Evolutionary conservation across 2,329 filamentous ascomycete genomes (phyloP), one percentile per base, ranked within the genome.

Genomic region (Paramyrothecium sp.): DNA sequence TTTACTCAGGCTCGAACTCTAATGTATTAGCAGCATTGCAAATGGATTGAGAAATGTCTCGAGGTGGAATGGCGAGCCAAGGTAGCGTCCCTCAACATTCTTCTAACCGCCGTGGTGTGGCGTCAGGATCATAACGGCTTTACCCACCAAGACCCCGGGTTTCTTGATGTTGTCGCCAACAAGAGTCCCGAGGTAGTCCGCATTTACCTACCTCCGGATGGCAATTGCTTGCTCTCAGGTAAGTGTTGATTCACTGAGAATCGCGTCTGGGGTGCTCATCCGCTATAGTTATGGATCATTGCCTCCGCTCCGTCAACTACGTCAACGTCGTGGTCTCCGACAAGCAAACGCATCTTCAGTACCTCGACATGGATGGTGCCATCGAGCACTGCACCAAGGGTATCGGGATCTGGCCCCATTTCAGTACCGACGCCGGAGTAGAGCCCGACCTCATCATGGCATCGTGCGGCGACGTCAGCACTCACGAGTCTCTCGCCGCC

Each of bases 41-140:
- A 93, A 72, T 92, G 89, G 89, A 82, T 92, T 53, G 89, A 93
- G 71, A 93, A 92, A 75, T 90, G 86, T 62, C 77, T 87, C 19
- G 89, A 92, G 67, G 87, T 92, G 20, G 85, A 89, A 66, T 93
- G 90, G 90, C 85, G 90, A 54, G 83, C 80, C 64, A 88, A 88
- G 71, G 77, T 92, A 12, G 82, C 89, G 8, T 92, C 89, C 0
- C 83, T 93, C 64, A 93, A 93, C 75, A 92, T 92, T 63, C 81
- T 93, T 16, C 80, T 92, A 55, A 92, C 90, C 1, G 86, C 88
- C 2, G 90, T 90, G 7, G 89, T 92, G 57, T 92, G 89, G 90
- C 79, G 90, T 65, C 90, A 92, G 76, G 90, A 92, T 63, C 90
- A 92, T 78, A 93, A 92, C 66, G 90, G 90, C 38, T 93, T 93